phyloP scores from a whole-genome alignment of 345 rosid species.

The Cardamine occulta region DNA sequence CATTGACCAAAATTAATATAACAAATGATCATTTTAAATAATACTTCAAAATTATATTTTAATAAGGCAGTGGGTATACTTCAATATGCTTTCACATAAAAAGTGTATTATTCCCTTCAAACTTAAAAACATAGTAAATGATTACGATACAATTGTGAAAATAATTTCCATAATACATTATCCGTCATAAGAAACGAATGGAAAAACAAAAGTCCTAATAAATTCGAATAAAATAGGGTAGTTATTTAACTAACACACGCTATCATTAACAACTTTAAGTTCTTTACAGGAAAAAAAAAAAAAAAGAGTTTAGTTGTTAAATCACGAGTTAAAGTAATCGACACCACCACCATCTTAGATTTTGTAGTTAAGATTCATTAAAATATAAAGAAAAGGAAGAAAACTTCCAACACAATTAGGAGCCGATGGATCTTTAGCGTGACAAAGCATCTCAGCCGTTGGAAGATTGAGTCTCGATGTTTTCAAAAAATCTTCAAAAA shows the following conservation, averaged over 20 bases:
- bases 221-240: slow-evolving; percentile 7
- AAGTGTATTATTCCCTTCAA: not conserved
- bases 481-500: slow-evolving; percentile 46
- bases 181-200: slow-evolving; percentile 1
- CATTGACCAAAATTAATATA: slow-evolving; percentile 33
- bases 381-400: not conserved
- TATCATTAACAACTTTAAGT: slow-evolving; percentile 35
- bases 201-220: slow-evolving; percentile 13
- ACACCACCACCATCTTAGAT: slow-evolving; percentile 36
- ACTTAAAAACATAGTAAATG: not conserved
- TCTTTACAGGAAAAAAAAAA: not conserved
- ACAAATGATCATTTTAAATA: not conserved
- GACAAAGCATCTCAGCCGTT: slow-evolving; percentile 42
- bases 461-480: slow-evolving; percentile 42
- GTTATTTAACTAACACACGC: slow-evolving; percentile 39
- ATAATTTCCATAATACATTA: not conserved
- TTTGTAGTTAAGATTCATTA: slow-evolving; percentile 19
- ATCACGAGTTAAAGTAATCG: slow-evolving; percentile 38
- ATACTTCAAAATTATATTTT: not conserved
- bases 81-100: slow-evolving; percentile 5
- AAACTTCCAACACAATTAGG: not conserved
- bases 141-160: not conserved
- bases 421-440: slow-evolving; percentile 27
- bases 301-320: slow-evolving; percentile 10
- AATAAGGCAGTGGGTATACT: not conserved